phyloP scores from a whole-genome alignment of 1,284 basidiomycete genomes.

The Moniliella sp. region DNA sequence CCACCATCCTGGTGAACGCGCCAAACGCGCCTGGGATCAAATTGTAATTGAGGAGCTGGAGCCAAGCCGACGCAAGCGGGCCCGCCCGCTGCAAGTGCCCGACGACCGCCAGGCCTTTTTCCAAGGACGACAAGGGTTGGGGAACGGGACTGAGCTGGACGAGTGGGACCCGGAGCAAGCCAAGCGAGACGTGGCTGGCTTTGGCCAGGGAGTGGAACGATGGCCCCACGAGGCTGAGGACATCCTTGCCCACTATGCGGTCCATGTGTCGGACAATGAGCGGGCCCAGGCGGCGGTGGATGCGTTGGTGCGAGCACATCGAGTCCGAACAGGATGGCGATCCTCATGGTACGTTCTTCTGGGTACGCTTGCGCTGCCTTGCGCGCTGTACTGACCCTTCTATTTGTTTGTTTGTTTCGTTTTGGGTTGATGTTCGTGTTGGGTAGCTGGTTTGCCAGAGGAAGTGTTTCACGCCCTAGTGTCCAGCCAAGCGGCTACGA shows the following conservation, averaged over 20 bases:
- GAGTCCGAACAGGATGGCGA: not conserved
- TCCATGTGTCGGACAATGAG: too few relatives aligned
- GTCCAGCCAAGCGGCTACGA: constrained; percentile 70
- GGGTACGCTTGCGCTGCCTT: constrained; percentile 3
- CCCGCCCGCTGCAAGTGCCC: constrained; percentile 59
- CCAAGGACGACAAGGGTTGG: constrained; percentile 7
- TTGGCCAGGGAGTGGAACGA: not conserved
- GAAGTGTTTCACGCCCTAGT: constrained; percentile 59
- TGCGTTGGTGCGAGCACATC: too few relatives aligned
- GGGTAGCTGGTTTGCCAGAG: too few relatives aligned
- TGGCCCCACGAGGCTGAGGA: not conserved
- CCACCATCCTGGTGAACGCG: constrained; percentile 1
- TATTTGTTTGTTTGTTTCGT: too few relatives aligned
- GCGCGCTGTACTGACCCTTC: too few relatives aligned
- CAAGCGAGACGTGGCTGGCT: constrained; percentile 13
- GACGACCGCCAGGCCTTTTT: constrained; percentile 10
- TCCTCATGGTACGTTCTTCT: constrained; percentile 4
- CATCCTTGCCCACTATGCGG: constrained; percentile 2
- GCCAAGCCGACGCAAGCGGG: constrained; percentile 44
- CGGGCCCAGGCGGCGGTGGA: too few relatives aligned
- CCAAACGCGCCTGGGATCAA: constrained; percentile 34
- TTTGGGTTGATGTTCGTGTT: too few relatives aligned
- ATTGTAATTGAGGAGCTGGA: constrained; percentile 71
- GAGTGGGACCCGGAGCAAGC: constrained; percentile 2
- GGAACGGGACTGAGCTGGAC: not conserved